These are phyloP conservation scores for Trypanosoma congolense DNA, from an alignment of 208 protist species.

Conservation along the genomic window DNA sequence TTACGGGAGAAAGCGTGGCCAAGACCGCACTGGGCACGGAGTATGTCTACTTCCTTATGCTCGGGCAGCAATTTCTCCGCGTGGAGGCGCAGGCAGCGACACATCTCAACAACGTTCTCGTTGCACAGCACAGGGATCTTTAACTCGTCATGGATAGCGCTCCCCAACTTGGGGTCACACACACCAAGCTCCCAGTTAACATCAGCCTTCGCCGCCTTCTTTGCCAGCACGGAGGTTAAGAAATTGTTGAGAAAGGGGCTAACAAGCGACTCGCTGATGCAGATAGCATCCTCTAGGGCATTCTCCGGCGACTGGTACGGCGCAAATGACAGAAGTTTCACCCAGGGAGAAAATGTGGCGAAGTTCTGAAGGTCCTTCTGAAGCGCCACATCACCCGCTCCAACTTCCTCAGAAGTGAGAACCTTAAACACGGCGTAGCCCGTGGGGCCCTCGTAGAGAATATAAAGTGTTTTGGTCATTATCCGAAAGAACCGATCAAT, in stretches of 20 bases:
- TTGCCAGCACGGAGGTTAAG: constrained; percentile 93
- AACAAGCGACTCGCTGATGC: constrained; percentile 94
- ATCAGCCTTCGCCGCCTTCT: constrained; percentile 81
- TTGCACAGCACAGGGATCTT: constrained; percentile 87
- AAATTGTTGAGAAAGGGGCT: constrained; percentile 90
- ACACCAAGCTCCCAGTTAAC: constrained; percentile 92
- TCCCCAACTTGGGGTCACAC: constrained; percentile 93
- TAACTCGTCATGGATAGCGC: constrained; percentile 90
- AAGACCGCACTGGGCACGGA: constrained; percentile 97
- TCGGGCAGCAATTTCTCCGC: constrained; percentile 92
- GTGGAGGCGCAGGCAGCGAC: constrained; percentile 95
- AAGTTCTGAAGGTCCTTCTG: constrained; percentile 94
- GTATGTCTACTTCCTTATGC: constrained; percentile 92
- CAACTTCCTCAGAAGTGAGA: constrained; percentile 93
- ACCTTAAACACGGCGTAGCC: constrained; percentile 97
- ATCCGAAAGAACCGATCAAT: too few relatives aligned
- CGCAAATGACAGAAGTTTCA: constrained; percentile 94
- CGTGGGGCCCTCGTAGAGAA: constrained; percentile 96
- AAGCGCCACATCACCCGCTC: constrained; percentile 69
- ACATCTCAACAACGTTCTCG: constrained; percentile 84
- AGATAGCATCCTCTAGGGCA: constrained; percentile 98
- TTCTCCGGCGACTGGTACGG: constrained; percentile 96
- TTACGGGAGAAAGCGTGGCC: constrained; percentile 97
- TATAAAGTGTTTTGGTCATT: constrained; percentile 87
- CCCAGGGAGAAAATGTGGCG: constrained; percentile 90